A percentile compares a stretch with the other conserved stretches of the same genome.
These are phyloP conservation scores for Mortierella sp. DNA, from an alignment of 371 early-diverging fungal genomes.

Conservation along the genomic window DNA sequence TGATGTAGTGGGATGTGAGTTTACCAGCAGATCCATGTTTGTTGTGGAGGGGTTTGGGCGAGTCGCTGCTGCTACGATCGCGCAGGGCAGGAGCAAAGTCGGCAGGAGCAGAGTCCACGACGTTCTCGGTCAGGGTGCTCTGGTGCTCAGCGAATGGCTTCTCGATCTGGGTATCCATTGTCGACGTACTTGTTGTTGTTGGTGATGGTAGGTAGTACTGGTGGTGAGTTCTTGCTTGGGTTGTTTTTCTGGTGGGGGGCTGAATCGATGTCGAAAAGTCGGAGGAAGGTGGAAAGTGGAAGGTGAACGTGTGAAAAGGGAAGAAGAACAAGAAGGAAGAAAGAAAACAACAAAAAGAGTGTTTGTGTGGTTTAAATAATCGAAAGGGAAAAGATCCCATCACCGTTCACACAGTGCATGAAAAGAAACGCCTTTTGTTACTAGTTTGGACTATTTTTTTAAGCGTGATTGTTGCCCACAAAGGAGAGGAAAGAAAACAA, in stretches of 20 bases:
- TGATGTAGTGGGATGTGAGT: no score
- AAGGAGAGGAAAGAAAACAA: neutral
- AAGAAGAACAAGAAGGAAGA: neutral
- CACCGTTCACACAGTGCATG: neutral
- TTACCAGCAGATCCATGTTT: constrained; percentile 15
- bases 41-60: constrained; percentile 25
- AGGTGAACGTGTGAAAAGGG: neutral
- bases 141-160: constrained; percentile 27
- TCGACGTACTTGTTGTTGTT: constrained; percentile 16
- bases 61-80: constrained; percentile 42
- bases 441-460: no score
- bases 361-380: neutral
- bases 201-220: neutral
- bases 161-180: constrained; percentile 11
- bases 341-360: neutral
- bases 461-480: neutral
- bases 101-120: neutral
- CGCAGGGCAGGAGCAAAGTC: constrained; percentile 19
- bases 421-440: neutral
- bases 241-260: no score
- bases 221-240: neutral
- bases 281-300: neutral
- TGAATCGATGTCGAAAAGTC: no score
- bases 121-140: constrained; percentile 27
- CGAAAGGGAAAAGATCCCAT: neutral